These are phyloP conservation scores for Cladosporium sp. DNA, from an alignment of 2,329 filamentous ascomycete species.

Conservation along the genomic window DNA sequence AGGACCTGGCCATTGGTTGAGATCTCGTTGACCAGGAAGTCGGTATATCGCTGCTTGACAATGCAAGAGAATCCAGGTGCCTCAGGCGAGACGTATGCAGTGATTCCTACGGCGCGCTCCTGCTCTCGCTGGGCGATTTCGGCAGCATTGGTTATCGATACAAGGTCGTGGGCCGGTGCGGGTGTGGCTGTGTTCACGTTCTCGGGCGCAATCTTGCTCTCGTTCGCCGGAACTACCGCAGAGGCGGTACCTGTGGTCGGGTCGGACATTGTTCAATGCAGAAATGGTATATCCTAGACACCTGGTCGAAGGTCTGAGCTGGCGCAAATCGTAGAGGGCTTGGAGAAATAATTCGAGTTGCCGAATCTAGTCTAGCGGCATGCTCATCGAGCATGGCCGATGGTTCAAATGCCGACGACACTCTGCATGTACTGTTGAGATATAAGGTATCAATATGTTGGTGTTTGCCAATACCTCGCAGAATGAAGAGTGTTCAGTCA, in stretches of 20 bases:
- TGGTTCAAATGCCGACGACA: background rate
- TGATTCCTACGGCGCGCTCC: conserved; percentile 55
- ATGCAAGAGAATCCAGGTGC: conserved; percentile 59
- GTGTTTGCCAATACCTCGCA: no score
- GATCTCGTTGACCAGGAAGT: conserved; percentile 92
- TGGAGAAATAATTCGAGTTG: conserved; percentile 3
- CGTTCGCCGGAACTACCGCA: background rate
- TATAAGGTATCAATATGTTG: background rate
- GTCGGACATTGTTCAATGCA: background rate
- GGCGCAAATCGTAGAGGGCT: background rate
- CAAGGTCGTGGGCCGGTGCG: background rate
- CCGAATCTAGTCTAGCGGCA: background rate
- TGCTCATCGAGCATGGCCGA: background rate
- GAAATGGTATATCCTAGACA: no score
- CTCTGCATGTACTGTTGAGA: background rate
- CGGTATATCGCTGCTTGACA: conserved; percentile 76
- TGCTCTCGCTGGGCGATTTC: conserved; percentile 25
- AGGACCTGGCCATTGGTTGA: conserved; percentile 69
- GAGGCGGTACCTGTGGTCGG: background rate
- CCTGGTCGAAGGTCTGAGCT: background rate
- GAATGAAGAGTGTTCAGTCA: no score
- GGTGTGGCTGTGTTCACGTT: background rate
- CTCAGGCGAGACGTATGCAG: conserved; percentile 56
- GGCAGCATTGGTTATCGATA: background rate
- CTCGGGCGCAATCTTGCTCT: background rate